Percentiles rank a stretch among this genome's conserved stretches.
phyloP scores from a whole-genome alignment of 495 filamentous ascomycete genomes.

The Immersiella caudata region DNA sequence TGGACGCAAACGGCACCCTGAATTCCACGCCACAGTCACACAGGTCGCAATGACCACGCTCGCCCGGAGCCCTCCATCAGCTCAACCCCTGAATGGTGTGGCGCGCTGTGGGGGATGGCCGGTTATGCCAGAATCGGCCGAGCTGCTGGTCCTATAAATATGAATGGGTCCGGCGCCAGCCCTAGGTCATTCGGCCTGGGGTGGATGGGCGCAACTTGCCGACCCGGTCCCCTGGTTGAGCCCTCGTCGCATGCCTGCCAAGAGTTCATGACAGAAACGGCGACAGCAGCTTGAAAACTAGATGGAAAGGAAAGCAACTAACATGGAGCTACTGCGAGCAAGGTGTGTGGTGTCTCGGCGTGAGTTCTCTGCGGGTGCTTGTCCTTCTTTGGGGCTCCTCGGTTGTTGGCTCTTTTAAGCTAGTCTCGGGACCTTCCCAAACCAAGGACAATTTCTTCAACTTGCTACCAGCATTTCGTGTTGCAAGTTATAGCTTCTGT shows the following conservation, averaged over 20 bases:
- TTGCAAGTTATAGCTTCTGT: too few species aligned
- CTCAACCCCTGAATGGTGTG: not conserved
- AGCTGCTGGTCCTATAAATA: conserved; percentile 10
- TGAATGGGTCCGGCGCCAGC: not conserved
- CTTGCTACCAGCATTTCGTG: too few species aligned
- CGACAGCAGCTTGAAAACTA: not conserved
- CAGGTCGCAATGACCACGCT: not conserved
- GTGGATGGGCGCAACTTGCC: conserved; percentile 3
- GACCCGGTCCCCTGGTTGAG: conserved; percentile 19
- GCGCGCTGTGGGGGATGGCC: too few species aligned
- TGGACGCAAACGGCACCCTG: not conserved
- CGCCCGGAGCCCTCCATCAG: not conserved
- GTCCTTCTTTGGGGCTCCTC: too few species aligned
- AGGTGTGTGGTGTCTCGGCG: not conserved
- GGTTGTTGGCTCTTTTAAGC: too few species aligned
- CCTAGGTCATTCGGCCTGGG: conserved; percentile 6
- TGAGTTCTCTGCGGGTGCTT: too few species aligned
- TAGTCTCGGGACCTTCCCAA: too few species aligned
- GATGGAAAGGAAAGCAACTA: not conserved
- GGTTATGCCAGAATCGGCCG: not conserved
- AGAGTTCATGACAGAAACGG: not conserved
- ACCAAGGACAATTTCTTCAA: too few species aligned
- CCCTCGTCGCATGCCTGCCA: not conserved
- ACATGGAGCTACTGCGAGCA: too few species aligned
- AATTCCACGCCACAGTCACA: not conserved